Percentiles rank a stretch among this genome's conserved stretches.
Evolutionary conservation across 2,329 filamentous ascomycete genomes (phyloP).

Genomic region (Metarhizium rileyi): DNA sequence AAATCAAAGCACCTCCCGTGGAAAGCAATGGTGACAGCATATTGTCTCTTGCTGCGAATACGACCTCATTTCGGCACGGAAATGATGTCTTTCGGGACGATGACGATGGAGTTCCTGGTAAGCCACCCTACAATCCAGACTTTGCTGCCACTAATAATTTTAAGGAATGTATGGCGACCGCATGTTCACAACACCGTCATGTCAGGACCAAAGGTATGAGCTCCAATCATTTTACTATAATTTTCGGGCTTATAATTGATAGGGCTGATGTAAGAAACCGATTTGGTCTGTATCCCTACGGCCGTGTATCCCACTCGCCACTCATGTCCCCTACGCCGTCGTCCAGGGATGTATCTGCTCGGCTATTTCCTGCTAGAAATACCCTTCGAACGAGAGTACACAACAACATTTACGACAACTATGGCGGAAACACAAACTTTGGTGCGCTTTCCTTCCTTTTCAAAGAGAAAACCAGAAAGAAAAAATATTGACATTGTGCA

Average conservation of each 20-base stretch:
- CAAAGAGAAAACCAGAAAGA: no score
- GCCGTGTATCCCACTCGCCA: slow-evolving; percentile 28
- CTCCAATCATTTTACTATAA: neutral
- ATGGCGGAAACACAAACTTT: slow-evolving; percentile 5
- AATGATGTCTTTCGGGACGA: slow-evolving; percentile 23
- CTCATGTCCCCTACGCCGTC: slow-evolving; percentile 25
- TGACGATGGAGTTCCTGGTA: slow-evolving; percentile 17
- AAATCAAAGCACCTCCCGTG: slow-evolving; percentile 10
- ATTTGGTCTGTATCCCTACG: slow-evolving; percentile 26
- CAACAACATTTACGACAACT: slow-evolving; percentile 4
- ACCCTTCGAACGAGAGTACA: slow-evolving; percentile 12
- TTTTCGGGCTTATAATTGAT: slow-evolving; percentile 4
- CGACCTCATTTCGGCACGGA: slow-evolving; percentile 12
- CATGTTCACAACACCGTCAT: slow-evolving; percentile 11
- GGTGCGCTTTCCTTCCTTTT: slow-evolving; percentile 4
- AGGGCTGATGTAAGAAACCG: slow-evolving; percentile 24
- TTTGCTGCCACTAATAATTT: slow-evolving; percentile 10
- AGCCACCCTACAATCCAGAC: neutral
- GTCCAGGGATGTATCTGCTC: slow-evolving; percentile 17
- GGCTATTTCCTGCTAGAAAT: slow-evolving; percentile 16
- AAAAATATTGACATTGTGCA: neutral
- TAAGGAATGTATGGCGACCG: slow-evolving; percentile 17
- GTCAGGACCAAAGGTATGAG: slow-evolving; percentile 17
- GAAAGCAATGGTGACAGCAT: neutral
- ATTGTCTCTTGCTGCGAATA: neutral